Evolutionary conservation across 2,329 filamentous ascomycete genomes (phyloP).

Genomic region (Ceratocystis huliohia): DNA sequence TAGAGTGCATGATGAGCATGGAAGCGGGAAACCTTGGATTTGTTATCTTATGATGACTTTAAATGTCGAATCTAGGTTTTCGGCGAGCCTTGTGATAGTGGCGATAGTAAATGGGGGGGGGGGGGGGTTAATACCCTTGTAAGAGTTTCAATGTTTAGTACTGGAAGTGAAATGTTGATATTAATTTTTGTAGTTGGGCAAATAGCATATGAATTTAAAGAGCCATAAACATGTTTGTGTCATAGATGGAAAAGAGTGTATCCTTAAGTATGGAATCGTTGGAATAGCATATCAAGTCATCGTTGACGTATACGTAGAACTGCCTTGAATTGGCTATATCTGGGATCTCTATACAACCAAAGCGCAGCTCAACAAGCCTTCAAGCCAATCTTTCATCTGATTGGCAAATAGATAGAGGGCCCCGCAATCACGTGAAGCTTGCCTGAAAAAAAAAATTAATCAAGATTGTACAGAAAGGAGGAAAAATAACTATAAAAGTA

Average conservation of each 20-base stretch:
- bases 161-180: too few species aligned
- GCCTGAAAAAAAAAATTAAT: neutral
- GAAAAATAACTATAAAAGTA: slow-evolving; percentile 17
- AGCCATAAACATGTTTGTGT: neutral
- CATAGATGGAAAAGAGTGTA: neutral
- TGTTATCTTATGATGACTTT: neutral
- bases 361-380: neutral
- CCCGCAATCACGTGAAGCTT: slow-evolving; percentile 8
- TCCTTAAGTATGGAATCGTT: too few species aligned
- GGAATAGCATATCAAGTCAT: too few species aligned
- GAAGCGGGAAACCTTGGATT: neutral
- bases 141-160: too few species aligned
- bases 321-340: neutral
- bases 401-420: neutral
- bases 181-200: too few species aligned
- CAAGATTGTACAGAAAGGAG: neutral
- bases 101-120: too few species aligned
- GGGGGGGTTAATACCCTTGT: too few species aligned
- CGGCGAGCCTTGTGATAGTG: too few species aligned
- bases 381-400: neutral
- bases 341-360: slow-evolving; percentile 9
- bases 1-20: neutral
- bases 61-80: too few species aligned
- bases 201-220: too few species aligned
- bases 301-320: too few species aligned